Conservation (phyloP, 192 early-diverging fungal species). For the Coemansia sp. region DNA sequence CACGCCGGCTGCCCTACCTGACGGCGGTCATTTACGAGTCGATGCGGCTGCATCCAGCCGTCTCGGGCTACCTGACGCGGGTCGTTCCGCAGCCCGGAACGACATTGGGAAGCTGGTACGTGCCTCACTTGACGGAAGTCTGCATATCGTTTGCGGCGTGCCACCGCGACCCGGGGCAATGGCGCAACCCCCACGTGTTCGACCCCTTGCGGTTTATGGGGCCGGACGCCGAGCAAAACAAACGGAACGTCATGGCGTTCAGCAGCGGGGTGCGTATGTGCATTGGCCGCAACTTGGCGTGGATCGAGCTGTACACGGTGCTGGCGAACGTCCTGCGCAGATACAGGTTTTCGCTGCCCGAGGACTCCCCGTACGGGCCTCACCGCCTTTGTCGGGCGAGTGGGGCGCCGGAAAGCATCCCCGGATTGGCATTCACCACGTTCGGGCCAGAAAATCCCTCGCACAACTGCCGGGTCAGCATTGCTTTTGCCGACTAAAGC, state of each 20-base stretch:
- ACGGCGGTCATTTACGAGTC: slow-evolving; percentile 44
- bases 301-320: slow-evolving; percentile 38
- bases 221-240: background rate
- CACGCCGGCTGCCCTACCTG: slow-evolving; percentile 26
- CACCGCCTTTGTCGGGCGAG: background rate
- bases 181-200: slow-evolving; percentile 22
- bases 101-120: slow-evolving; percentile 3
- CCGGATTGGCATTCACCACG: slow-evolving; percentile 16
- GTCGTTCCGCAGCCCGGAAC: slow-evolving; percentile 17
- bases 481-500: slow-evolving; percentile 14
- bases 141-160: slow-evolving; percentile 24
- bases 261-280: slow-evolving; percentile 39
- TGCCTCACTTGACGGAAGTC: slow-evolving; percentile 23
- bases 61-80: slow-evolving; percentile 28
- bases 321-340: slow-evolving; percentile 44
- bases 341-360: slow-evolving; percentile 25
- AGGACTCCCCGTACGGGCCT: slow-evolving; percentile 24
- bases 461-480: slow-evolving; percentile 19
- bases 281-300: slow-evolving; percentile 36
- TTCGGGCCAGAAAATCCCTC: slow-evolving; percentile 20
- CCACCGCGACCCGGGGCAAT: slow-evolving; percentile 25
- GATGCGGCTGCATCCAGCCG: slow-evolving; percentile 36
- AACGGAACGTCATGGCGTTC: slow-evolving; percentile 30
- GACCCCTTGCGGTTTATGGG: slow-evolving; percentile 43
- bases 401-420: slow-evolving; percentile 5